These are phyloP conservation scores for Boletus speciosus DNA, from an alignment of 768 basidiomycete genomes.

Conservation along the genomic window DNA sequence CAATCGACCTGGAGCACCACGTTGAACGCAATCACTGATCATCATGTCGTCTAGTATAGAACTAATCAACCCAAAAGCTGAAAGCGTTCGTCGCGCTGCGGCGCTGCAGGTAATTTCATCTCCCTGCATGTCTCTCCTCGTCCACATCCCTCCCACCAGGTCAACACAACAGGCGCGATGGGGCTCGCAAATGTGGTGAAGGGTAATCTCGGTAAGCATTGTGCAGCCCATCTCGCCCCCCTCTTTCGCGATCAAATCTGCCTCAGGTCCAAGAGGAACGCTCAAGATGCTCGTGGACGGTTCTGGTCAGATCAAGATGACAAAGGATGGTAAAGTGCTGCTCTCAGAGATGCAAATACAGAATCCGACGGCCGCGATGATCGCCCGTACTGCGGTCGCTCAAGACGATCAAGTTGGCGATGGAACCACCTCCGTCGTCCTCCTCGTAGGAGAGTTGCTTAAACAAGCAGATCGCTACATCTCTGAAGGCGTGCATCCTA, in stretches of 20 bases:
- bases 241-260: constrained; percentile 24
- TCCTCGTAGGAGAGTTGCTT: constrained; percentile 91
- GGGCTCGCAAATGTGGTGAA: constrained; percentile 97
- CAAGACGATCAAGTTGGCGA: constrained; percentile 99
- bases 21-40: constrained; percentile 23
- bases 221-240: constrained; percentile 12
- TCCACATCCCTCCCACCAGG: constrained; percentile 44
- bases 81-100: constrained; percentile 85
- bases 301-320: constrained; percentile 98
- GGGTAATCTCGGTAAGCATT: constrained; percentile 82
- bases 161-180: constrained; percentile 92
- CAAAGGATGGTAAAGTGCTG: constrained; percentile 98
- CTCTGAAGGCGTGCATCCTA: constrained; percentile 97
- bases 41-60: constrained; percentile 78
- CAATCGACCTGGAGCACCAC: constrained; percentile 17
- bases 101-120: constrained; percentile 73
- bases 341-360: constrained; percentile 99
- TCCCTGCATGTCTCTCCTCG: constrained; percentile 16
- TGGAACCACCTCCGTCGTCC: constrained; percentile 95
- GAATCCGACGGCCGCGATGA: constrained; percentile 99
- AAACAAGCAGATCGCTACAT: constrained; percentile 98
- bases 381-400: constrained; percentile 95
- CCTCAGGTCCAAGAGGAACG: constrained; percentile 87
- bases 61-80: constrained; percentile 95
- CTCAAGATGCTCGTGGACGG: constrained; percentile 99